phyloP scores from a whole-genome alignment of 139 green algal genomes.

The Nannochloris sp. region DNA sequence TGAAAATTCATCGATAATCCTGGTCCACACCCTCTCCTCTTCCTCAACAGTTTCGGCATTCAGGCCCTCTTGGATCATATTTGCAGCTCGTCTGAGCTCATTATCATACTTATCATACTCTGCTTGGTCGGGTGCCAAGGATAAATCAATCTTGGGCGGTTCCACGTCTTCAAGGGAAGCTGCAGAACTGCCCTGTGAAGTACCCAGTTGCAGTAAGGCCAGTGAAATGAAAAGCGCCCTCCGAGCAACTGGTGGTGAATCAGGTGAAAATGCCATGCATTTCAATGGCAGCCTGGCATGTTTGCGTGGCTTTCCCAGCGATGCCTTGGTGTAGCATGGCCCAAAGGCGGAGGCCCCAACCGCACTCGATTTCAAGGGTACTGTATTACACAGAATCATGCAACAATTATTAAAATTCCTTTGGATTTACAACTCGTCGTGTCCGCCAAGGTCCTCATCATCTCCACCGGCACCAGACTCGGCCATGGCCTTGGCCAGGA shows the following conservation, averaged over 20 bases:
- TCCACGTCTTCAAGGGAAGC: too few species aligned
- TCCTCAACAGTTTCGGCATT: conserved; percentile 46
- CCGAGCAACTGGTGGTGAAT: too few species aligned
- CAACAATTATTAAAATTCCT: neutral
- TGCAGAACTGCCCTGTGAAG: too few species aligned
- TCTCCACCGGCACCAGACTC: conserved; percentile 38
- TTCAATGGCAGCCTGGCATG: too few species aligned
- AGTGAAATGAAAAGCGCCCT: too few species aligned
- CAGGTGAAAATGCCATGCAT: too few species aligned
- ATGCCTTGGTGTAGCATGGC: too few species aligned
- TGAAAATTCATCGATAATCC: conserved; percentile 33
- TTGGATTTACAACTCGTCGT: conserved; percentile 76
- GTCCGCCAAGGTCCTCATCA: conserved; percentile 67
- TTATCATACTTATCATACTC: conserved; percentile 63
- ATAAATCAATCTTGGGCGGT: neutral
- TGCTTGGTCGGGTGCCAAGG: conserved; percentile 11
- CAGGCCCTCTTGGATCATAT: conserved; percentile 63
- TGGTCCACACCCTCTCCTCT: conserved; percentile 67
- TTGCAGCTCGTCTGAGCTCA: conserved; percentile 48
- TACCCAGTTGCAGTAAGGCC: too few species aligned
- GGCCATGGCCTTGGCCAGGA: conserved; percentile 73
- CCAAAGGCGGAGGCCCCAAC: too few species aligned
- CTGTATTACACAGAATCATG: neutral
- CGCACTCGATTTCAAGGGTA: neutral
- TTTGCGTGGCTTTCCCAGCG: too few species aligned